Evolutionary conservation across 345 rosid genomes (phyloP).

Genomic region (Hypericum perforatum): DNA sequence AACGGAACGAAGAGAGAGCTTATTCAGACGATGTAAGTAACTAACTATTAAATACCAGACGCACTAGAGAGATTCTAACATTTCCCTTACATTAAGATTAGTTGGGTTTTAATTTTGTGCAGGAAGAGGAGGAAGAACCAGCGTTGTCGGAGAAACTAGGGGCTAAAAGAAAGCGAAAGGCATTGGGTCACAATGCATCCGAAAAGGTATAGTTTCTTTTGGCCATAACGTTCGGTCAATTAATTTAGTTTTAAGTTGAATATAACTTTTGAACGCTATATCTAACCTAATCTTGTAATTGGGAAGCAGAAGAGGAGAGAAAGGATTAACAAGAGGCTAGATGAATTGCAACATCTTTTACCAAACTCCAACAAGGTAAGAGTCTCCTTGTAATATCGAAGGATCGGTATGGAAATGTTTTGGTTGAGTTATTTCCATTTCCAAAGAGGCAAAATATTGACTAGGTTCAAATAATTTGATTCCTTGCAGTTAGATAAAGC

Average conservation of each 20-base stretch:
- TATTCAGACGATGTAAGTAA: constrained; percentile 31
- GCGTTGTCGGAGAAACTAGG: constrained; percentile 17
- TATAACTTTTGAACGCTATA: no score
- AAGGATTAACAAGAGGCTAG: constrained; percentile 59
- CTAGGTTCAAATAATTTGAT: constrained; percentile 1
- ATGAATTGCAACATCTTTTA: constrained; percentile 46
- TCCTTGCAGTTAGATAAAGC: constrained; percentile 42
- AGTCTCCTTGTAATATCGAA: no score
- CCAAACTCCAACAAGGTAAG: constrained; percentile 65
- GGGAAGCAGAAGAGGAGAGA: constrained; percentile 44
- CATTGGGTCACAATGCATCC: constrained; percentile 28
- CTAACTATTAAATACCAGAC: neutral
- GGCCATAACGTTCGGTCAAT: no score
- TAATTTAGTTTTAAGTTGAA: no score
- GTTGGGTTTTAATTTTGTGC: constrained; percentile 9
- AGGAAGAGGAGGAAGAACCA: constrained; percentile 29
- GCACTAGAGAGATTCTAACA: neutral
- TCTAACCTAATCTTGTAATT: constrained; percentile 2
- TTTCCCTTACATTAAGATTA: neutral
- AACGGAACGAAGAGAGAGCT: constrained; percentile 19
- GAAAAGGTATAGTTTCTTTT: constrained; percentile 32
- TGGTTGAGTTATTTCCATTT: no score
- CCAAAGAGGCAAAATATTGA: neutral
- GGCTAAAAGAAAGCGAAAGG: constrained; percentile 25
- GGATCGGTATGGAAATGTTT: no score